phyloP scores from a whole-genome alignment of 768 basidiomycete species.

The Agaricus subrufescens region DNA sequence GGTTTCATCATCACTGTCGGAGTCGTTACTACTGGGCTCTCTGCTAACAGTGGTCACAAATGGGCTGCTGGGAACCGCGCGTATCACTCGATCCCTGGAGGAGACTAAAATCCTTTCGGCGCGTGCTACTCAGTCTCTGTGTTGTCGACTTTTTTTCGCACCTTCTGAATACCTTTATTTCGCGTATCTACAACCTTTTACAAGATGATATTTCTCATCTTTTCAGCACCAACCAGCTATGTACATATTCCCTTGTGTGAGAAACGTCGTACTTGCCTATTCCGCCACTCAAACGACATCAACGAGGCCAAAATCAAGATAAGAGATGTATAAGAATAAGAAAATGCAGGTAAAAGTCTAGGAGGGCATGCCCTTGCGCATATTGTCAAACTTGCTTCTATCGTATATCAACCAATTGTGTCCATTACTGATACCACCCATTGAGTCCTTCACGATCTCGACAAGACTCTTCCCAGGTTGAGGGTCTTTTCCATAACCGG shows the following conservation, averaged over 20 bases:
- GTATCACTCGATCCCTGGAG: constrained; percentile 40
- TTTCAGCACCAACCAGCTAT: too few relatives aligned
- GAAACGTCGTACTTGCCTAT: too few relatives aligned
- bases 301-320: not conserved
- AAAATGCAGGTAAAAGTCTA: not conserved
- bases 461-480: constrained; percentile 71
- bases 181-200: too few relatives aligned
- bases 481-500: constrained; percentile 67
- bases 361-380: constrained; percentile 63
- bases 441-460: constrained; percentile 67
- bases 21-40: constrained; percentile 59
- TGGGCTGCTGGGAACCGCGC: constrained; percentile 80
- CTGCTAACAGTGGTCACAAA: constrained; percentile 53
- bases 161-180: too few relatives aligned
- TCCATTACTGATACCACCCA: constrained; percentile 43
- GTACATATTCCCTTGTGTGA: too few relatives aligned
- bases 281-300: too few relatives aligned
- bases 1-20: constrained; percentile 47
- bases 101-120: constrained; percentile 21
- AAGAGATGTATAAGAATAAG: too few relatives aligned
- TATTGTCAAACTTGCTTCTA: constrained; percentile 73
- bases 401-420: constrained; percentile 85
- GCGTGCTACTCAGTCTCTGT: not conserved
- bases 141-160: too few relatives aligned
- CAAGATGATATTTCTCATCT: too few relatives aligned